phyloP scores from a whole-genome alignment of 106 monocot species.

The Allium cepa region DNA sequence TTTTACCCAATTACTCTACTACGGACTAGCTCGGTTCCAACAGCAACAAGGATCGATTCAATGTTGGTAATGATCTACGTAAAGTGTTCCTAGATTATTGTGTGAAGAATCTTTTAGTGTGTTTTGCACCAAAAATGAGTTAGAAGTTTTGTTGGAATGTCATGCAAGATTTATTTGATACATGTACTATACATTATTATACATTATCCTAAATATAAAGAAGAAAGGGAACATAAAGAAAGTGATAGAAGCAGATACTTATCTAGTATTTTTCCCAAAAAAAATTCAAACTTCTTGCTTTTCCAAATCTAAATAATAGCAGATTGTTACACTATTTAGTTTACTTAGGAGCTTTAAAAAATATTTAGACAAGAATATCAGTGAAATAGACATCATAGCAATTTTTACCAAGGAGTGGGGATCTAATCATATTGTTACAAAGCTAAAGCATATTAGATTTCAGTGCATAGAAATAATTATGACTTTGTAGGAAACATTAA shows the following conservation, averaged over 20 bases:
- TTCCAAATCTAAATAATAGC: background rate
- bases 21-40: too few relatives aligned
- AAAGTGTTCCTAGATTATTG: conserved; percentile 44
- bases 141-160: conserved; percentile 4
- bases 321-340: background rate
- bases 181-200: background rate
- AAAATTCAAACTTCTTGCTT: background rate
- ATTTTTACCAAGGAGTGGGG: background rate
- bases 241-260: background rate
- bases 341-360: conserved; percentile 5
- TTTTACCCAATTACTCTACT: too few relatives aligned
- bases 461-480: conserved; percentile 14
- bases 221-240: background rate
- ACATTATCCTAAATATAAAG: conserved; percentile 7
- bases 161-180: conserved; percentile 17
- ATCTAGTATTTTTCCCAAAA: background rate
- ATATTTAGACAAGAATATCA: background rate
- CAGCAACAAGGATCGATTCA: conserved; percentile 48
- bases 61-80: conserved; percentile 19
- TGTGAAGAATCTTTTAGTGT: conserved; percentile 10
- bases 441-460: conserved; percentile 11
- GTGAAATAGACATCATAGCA: conserved; percentile 1
- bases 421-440: background rate
- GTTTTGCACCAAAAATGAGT: background rate
- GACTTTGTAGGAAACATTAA: conserved; percentile 3